Evolutionary conservation across 768 basidiomycete genomes (phyloP), one percentile per base, ranked within the genome.

Genomic region (Rhizopogon rudus): DNA sequence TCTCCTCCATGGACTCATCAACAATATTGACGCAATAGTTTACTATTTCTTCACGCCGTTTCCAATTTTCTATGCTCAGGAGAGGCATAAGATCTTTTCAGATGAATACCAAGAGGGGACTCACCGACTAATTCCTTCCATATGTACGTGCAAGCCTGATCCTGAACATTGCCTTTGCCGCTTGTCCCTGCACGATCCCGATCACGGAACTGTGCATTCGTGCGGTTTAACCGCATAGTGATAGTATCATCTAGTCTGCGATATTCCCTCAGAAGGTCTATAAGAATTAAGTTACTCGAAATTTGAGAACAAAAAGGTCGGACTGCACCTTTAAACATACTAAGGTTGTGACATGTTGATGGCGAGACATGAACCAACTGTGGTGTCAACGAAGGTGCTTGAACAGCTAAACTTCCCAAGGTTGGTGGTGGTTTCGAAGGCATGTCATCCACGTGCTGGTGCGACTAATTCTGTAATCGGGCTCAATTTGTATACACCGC

Each of bases 261-360:
- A 68, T 92, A 93, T 69, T 93, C 90, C 65, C 77, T 84, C 68
- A 93, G 75, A 63, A 93, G 81, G 57, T 91, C 91, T 93, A 66
- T 48, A 46, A 56, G 59, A 60, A 41, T 43, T 63, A 54, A 68
- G 61, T 44, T 44, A 52, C 56, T 46, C 22, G 39, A 44, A 31
- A 45, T 40, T 28, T 52, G 44, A 45, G 44, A 40, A 54, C 37
- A 52, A 52, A 56, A 56, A 45, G 51, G 37, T 45, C 20, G 20
- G 42, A 28, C 55, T 58, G 63, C 54, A 50, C 63, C 85, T 86
- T 91, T 93, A 78, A 92, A 93, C 6, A 88, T 60, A 13, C 83
- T 84, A 31, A 91, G 77, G 64, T 92, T 77, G 55, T 84, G 77
- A 60, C 91, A 93, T 61, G 87, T 91, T 60, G 80, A 73, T 14